Percentiles rank a stretch among this genome's conserved stretches.
Conservation (phyloP, 1,284 basidiomycete species). For the Vanrija sp. region DNA sequence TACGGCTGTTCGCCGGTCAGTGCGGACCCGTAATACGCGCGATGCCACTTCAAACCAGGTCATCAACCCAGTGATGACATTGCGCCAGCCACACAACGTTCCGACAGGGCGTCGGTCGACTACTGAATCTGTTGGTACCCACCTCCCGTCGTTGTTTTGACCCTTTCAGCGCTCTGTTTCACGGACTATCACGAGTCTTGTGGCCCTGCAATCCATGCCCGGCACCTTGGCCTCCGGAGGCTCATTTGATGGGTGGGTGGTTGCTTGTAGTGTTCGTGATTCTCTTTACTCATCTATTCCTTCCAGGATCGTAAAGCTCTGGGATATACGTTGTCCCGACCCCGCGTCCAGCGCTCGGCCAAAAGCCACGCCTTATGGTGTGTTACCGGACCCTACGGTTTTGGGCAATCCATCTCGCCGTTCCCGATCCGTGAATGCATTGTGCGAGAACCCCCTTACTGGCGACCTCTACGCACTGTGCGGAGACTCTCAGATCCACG, state of each 20-base stretch:
- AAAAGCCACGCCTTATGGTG: slow-evolving; percentile 18
- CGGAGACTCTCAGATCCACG: slow-evolving; percentile 41
- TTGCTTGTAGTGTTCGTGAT: background rate
- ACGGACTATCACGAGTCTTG: slow-evolving; percentile 43
- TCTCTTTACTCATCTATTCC: background rate
- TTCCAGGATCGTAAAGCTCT: slow-evolving; percentile 46
- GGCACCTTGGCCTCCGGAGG: slow-evolving; percentile 47
- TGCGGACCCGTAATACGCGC: no score
- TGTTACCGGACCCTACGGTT: slow-evolving; percentile 37
- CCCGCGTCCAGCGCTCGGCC: slow-evolving; percentile 22
- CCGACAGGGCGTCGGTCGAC: background rate
- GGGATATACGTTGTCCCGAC: slow-evolving; percentile 45
- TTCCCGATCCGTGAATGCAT: slow-evolving; percentile 36
- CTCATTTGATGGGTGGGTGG: slow-evolving; percentile 44
- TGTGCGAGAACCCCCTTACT: slow-evolving; percentile 35
- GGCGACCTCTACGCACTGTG: slow-evolving; percentile 42
- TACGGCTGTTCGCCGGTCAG: no score
- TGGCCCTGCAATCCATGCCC: slow-evolving; percentile 42
- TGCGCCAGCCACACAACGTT: slow-evolving; percentile 16
- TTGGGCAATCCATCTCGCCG: slow-evolving; percentile 26
- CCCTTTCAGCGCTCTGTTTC: slow-evolving; percentile 34
- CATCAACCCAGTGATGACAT: slow-evolving; percentile 9
- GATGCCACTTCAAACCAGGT: no score
- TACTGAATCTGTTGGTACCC: background rate
- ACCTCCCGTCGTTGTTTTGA: background rate